Percentiles rank a stretch among this genome's conserved stretches.
Evolutionary conservation across 495 filamentous ascomycete species (phyloP).

Genomic region (Tuber aestivum): DNA sequence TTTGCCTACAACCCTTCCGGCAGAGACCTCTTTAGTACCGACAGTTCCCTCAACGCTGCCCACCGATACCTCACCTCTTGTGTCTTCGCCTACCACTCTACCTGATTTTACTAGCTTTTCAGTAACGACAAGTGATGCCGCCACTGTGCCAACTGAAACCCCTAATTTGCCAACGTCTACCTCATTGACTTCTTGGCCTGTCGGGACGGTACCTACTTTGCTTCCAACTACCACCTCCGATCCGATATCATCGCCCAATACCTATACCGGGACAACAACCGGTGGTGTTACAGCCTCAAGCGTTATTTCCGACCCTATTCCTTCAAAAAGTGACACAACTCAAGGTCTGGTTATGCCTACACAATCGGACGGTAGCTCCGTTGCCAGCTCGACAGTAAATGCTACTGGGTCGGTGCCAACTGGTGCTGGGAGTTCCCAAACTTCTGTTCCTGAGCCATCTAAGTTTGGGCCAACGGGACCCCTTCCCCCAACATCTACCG

Average conservation of each 20-base stretch:
- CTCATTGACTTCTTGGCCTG: slow-evolving; percentile 10
- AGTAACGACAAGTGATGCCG: not conserved
- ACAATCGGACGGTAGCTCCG: not conserved
- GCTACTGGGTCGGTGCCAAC: slow-evolving; percentile 14
- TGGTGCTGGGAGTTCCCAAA: slow-evolving; percentile 21
- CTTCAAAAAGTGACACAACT: slow-evolving; percentile 6
- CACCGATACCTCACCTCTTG: not conserved
- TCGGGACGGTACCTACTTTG: slow-evolving; percentile 14
- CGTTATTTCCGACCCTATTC: slow-evolving; percentile 5
- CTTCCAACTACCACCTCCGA: slow-evolving; percentile 11
- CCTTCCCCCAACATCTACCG: slow-evolving; percentile 8
- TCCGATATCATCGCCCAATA: not conserved
- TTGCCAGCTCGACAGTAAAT: slow-evolving; percentile 17
- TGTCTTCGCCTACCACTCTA: slow-evolving; percentile 14
- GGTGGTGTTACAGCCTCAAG: slow-evolving; percentile 5
- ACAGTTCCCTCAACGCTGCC: slow-evolving; percentile 12
- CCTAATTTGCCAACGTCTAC: slow-evolving; percentile 13
- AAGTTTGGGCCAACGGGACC: slow-evolving; percentile 31
- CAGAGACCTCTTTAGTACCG: slow-evolving; percentile 3
- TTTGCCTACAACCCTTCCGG: not conserved
- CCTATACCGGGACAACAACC: not conserved
- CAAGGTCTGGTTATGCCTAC: slow-evolving; percentile 2
- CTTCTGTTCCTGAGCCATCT: slow-evolving; percentile 16
- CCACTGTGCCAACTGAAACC: not conserved
- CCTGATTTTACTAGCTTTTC: not conserved